Conservation (phyloP, 306 rosid species). For the Cucurbita ficifolia region DNA sequence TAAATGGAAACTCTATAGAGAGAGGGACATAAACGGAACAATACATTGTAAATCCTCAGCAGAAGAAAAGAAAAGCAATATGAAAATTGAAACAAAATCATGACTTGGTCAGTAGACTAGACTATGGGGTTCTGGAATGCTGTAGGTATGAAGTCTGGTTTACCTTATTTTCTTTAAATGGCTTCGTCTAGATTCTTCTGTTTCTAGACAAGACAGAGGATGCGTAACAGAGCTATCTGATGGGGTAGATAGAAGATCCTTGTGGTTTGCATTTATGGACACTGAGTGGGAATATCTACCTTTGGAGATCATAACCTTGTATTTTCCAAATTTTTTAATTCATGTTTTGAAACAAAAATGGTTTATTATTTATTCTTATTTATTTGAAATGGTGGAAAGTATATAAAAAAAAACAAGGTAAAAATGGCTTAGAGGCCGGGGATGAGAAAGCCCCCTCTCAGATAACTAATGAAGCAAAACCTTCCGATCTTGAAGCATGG, state of each 20-base stretch:
- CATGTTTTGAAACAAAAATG: background rate
- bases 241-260: background rate
- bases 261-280: background rate
- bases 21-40: background rate
- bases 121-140: background rate
- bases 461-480: background rate
- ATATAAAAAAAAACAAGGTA: background rate
- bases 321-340: background rate
- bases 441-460: background rate
- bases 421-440: background rate
- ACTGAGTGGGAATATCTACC: background rate
- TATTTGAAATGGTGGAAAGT: background rate
- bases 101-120: background rate
- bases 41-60: background rate
- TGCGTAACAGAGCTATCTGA: background rate
- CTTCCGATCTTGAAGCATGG: background rate
- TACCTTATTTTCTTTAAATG: background rate
- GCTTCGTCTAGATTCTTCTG: background rate
- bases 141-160: background rate
- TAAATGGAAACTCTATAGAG: background rate
- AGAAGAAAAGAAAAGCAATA: background rate
- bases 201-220: background rate
- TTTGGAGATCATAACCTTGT: background rate
- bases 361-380: background rate
- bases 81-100: background rate